A percentile compares a stretch with the other conserved stretches of the same genome.
These are phyloP conservation scores for Oldenlandia corymbosa DNA, from an alignment of 257 asterid species.

Conservation along the genomic window DNA sequence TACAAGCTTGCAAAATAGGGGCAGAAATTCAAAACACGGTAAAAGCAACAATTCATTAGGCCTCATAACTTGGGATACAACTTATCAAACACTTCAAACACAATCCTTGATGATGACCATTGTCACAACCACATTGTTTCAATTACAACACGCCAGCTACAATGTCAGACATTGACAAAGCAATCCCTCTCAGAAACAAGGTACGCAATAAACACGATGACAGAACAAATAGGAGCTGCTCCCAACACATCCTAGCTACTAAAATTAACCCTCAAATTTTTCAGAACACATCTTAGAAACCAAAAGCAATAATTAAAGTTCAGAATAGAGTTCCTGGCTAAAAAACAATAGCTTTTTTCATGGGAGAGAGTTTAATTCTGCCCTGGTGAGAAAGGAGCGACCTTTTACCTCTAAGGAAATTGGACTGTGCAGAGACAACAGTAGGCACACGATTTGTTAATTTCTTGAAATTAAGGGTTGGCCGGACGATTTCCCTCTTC, in stretches of 20 bases:
- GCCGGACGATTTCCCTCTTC: constrained; percentile 15
- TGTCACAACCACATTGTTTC: neutral
- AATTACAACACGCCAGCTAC: neutral
- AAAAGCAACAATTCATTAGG: neutral
- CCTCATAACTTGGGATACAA: too few relatives aligned
- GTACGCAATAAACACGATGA: neutral
- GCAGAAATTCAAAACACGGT: neutral
- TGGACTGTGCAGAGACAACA: constrained; percentile 48
- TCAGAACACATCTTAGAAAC: neutral
- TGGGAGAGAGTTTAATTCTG: neutral
- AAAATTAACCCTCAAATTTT: too few relatives aligned
- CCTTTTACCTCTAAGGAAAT: constrained; percentile 59
- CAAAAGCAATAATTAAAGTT: neutral
- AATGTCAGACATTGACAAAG: too few relatives aligned
- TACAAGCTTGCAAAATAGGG: neutral
- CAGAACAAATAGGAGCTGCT: neutral
- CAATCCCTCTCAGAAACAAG: neutral
- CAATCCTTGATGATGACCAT: too few relatives aligned
- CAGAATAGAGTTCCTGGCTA: neutral
- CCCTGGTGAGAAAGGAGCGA: neutral
- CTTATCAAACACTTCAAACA: too few relatives aligned
- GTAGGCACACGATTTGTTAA: constrained; percentile 28
- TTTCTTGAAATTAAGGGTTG: constrained; percentile 25
- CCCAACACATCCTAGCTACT: neutral
- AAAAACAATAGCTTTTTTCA: too few relatives aligned